Evolutionary conservation across 148 eudicot species (phyloP).

Genomic region (Simmondsia chinensis): DNA sequence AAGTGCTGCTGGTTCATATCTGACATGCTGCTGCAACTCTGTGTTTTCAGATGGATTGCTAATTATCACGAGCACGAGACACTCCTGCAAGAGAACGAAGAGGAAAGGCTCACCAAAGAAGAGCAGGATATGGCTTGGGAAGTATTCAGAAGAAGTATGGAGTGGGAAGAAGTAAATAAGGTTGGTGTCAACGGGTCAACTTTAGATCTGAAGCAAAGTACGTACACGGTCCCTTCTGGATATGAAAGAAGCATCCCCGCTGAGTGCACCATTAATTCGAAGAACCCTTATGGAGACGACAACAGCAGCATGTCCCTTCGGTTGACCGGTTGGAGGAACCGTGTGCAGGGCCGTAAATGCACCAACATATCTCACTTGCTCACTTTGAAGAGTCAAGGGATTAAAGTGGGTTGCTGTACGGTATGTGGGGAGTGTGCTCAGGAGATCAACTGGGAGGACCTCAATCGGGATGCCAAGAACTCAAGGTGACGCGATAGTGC

Average conservation of each 20-base stretch:
- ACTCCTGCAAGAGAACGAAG: slow-evolving; percentile 91
- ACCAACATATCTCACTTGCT: slow-evolving; percentile 61
- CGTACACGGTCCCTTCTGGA: too few species aligned
- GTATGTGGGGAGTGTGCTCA: slow-evolving; percentile 84
- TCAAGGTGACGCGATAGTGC: neutral
- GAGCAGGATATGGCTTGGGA: slow-evolving; percentile 99
- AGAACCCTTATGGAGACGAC: too few species aligned
- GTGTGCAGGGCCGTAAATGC: slow-evolving; percentile 43
- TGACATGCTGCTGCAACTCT: neutral
- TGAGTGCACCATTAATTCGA: slow-evolving; percentile 1
- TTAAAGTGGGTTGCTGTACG: slow-evolving; percentile 52
- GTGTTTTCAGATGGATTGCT: slow-evolving; percentile 65
- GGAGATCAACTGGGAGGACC: slow-evolving; percentile 55
- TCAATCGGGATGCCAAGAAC: slow-evolving; percentile 16
- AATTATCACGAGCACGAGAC: slow-evolving; percentile 92
- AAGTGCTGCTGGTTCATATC: too few species aligned
- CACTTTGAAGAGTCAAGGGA: slow-evolving; percentile 61
- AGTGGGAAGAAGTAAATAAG: slow-evolving; percentile 72
- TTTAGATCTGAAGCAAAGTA: slow-evolving; percentile 14
- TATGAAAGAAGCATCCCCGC: too few species aligned
- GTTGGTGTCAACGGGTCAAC: slow-evolving; percentile 33
- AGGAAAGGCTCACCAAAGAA: slow-evolving; percentile 89
- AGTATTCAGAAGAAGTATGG: slow-evolving; percentile 49
- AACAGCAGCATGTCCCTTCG: too few species aligned
- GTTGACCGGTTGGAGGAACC: too few species aligned